A percentile compares a stretch with the other conserved stretches of the same genome.
phyloP scores from a whole-genome alignment of 192 early-diverging fungal species.

The Funneliformis mosseae region DNA sequence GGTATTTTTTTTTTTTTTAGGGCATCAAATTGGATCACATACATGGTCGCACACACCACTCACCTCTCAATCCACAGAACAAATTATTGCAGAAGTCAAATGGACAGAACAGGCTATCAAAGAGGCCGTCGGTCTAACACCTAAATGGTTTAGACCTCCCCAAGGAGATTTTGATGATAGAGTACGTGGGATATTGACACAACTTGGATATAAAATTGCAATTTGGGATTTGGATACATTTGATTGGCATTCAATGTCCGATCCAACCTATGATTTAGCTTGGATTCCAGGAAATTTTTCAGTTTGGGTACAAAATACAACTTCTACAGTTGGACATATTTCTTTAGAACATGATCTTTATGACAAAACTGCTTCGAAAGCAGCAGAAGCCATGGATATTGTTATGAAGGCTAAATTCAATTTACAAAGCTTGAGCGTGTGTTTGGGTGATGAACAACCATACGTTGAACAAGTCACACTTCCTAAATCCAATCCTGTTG shows the following conservation, averaged over 20 bases:
- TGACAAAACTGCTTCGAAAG: neutral
- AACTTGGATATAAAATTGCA: slow-evolving; percentile 51
- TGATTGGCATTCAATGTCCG: slow-evolving; percentile 24
- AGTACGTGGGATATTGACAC: slow-evolving; percentile 60
- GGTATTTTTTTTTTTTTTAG: no score
- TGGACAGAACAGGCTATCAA: slow-evolving; percentile 59
- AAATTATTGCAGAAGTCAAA: slow-evolving; percentile 58
- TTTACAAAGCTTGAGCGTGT: neutral
- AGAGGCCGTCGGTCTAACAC: slow-evolving; percentile 53
- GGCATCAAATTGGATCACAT: slow-evolving; percentile 63
- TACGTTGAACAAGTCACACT: neutral
- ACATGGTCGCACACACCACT: slow-evolving; percentile 61
- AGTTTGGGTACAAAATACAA: neutral
- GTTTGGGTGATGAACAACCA: neutral
- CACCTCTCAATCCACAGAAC: slow-evolving; percentile 47
- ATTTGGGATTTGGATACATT: slow-evolving; percentile 40
- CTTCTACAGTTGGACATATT: slow-evolving; percentile 46
- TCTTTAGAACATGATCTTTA: slow-evolving; percentile 59
- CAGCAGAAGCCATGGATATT: neutral
- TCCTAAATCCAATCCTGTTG: no score
- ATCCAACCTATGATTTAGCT: neutral
- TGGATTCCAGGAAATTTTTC: slow-evolving; percentile 31
- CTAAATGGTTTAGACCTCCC: slow-evolving; percentile 64
- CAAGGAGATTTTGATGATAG: slow-evolving; percentile 74
- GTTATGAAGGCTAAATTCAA: neutral